Evolutionary conservation across 495 filamentous ascomycete species (phyloP), one percentile per base, ranked within the genome.

Genomic region (Hyaloscypha bicolor): DNA sequence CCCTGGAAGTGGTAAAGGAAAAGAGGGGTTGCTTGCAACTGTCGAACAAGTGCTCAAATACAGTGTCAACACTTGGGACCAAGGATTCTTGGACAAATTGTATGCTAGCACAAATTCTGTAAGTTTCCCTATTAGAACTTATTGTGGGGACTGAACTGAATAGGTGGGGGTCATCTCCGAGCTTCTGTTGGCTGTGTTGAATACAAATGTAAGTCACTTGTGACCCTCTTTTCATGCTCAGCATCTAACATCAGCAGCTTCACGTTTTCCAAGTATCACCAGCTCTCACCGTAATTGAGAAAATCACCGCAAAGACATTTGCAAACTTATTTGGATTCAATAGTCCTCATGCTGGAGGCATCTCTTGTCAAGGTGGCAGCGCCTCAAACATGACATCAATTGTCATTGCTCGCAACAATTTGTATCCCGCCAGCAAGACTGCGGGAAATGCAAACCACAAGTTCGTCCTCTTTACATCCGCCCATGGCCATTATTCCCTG

Each of bases 41-140:
- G 81, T 94, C 32, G 78, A 86, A 67, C 83, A 87, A 70, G 80
- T 96, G 37, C 81, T 97, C 61, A 81, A 85, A 61, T 92, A 95
- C 79, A 91, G 87, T 58, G 94, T 97, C 72, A 98, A 98, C 77
- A 97, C 94, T 37, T 98, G 94, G 94, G 90, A 94, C 76, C 92
- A 94, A 73, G 95, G 94, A 9, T 97, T 99, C 78, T 77, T 97
- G 75, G 92, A 97, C 77, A 96, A 97, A 80, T 80, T 97, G 37
- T 97, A 97, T 76, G 89, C 90, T 25, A 89, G 87, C 60, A 95
- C 91, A 31, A 93, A 95, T 77, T 88, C 93, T 19, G 91, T 89
- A 70, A 45, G 84, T 31, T 9, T 4, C 52, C 33, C 0, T 51
- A 35, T 37, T 25, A 5, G 0, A 6, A 6, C 2, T 56, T 29